Evolutionary conservation across 768 basidiomycete species (phyloP).

Genomic region (Tulasnella sp.): DNA sequence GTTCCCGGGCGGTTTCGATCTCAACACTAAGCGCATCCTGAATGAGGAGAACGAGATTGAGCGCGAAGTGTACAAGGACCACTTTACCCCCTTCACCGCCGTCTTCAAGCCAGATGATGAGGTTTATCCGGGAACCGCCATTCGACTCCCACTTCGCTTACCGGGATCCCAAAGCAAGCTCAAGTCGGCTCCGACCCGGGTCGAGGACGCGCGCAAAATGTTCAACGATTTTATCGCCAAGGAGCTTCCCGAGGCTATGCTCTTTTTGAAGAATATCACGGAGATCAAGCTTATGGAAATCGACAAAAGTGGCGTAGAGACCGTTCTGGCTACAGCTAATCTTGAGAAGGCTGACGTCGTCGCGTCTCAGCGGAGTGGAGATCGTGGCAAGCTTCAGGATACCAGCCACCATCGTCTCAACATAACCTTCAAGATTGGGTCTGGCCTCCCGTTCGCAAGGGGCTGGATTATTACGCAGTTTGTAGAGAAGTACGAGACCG

Average conservation of each 20-base stretch:
- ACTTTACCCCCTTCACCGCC: background rate
- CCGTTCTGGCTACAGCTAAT: slow-evolving; percentile 9
- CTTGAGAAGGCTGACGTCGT: background rate
- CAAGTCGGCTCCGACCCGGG: slow-evolving; percentile 35
- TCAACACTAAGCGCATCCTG: background rate
- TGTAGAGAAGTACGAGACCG: too few species aligned
- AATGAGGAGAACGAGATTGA: background rate
- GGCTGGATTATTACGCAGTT: too few species aligned
- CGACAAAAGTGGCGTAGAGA: slow-evolving; percentile 17
- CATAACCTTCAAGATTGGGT: background rate
- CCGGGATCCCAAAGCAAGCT: slow-evolving; percentile 31
- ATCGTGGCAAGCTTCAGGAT: background rate
- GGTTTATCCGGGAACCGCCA: slow-evolving; percentile 35
- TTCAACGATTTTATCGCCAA: slow-evolving; percentile 25
- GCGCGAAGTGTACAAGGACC: background rate
- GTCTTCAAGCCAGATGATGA: background rate
- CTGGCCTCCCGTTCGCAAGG: too few species aligned
- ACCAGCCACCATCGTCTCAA: background rate
- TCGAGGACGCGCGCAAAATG: slow-evolving; percentile 39
- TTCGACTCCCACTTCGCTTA: slow-evolving; percentile 42
- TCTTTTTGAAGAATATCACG: slow-evolving; percentile 5
- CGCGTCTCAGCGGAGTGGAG: background rate
- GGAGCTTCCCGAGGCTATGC: background rate
- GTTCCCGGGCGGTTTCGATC: background rate
- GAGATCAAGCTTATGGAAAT: background rate